Evolutionary conservation across 768 basidiomycete genomes (phyloP), one percentile per base, ranked within the genome.

Genomic region (Kondoa malvinella): DNA sequence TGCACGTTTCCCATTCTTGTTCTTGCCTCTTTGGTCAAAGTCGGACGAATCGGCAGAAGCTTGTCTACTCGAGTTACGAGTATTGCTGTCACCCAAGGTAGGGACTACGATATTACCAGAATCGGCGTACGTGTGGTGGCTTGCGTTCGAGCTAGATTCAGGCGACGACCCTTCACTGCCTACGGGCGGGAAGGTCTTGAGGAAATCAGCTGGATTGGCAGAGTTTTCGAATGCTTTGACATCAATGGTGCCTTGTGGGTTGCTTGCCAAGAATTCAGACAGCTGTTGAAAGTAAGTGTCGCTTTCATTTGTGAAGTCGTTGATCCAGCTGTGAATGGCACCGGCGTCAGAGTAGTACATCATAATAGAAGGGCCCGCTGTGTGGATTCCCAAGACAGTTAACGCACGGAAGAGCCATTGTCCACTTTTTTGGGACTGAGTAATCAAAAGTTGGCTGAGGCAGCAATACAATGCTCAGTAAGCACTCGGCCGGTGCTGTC

Each of bases 31-130:
- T 15, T 76, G 67, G 27, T 77, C 31, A 0, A 76, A 71, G 26
- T 75, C 68, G 57, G 77, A 66, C 50, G 73, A 34, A 58, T 76
- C 75, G 65, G 82, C 80, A 4, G 79, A 78, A 33, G 83, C 74
- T 25, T 81, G 79, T 74, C 84, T 81, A 25, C 84, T 77, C 83
- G 30, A 8, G 68, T 71, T 72, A 50, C 40, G 12, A 50, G 40
- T 21, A 50, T 21, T 21, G 40, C 70, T 71, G 57, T 32, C 34
- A 56, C 64, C 21, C 40, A 65, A 68, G 21, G 40, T 50, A 50
- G 40, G 40, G 40, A 50, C 21, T 50, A 8, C 40, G 21, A n/a
- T n/a, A 50, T 50, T 21, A 12, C 63, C 31, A 21, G 33, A 21
- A 8, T 50, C 12, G 40, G 8, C 40, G 8, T 21, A 50, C 21